Conservation (phyloP, 2,329 filamentous ascomycete species). For the Teratosphaeria nubilosa region DNA sequence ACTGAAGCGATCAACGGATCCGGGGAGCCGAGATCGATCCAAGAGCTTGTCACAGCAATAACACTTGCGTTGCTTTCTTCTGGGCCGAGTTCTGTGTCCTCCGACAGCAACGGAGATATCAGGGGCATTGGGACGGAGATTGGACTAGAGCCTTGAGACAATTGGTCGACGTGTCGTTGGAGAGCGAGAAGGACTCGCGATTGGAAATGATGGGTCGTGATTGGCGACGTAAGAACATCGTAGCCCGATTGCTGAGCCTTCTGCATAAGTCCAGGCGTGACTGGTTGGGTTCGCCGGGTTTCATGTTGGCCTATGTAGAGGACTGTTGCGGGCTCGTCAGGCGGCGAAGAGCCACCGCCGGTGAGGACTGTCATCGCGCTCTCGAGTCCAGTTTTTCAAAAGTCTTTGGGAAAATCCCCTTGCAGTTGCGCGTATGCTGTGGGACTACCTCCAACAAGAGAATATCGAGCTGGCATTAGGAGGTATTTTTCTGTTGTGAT, state of each 20-base stretch:
- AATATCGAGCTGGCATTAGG: no score
- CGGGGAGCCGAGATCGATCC: conserved; percentile 80
- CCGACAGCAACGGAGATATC: conserved; percentile 58
- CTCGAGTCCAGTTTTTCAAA: background rate
- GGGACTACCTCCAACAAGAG: no score
- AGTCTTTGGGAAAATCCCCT: background rate
- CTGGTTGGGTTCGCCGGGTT: conserved; percentile 38
- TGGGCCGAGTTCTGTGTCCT: conserved; percentile 67
- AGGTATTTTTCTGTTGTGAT: background rate
- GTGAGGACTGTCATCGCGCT: background rate
- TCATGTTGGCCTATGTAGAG: conserved; percentile 72
- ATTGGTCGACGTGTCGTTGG: conserved; percentile 43
- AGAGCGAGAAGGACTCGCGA: conserved; percentile 56
- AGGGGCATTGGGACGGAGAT: conserved; percentile 34
- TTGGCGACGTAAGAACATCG: conserved; percentile 66
- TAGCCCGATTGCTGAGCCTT: conserved; percentile 56
- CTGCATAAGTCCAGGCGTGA: conserved; percentile 50
- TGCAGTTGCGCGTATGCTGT: background rate
- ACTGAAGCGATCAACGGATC: conserved; percentile 77
- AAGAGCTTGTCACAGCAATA: conserved; percentile 72
- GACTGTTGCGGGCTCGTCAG: conserved; percentile 31
- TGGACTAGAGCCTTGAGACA: conserved; percentile 31
- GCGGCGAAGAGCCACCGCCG: background rate
- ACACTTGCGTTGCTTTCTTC: conserved; percentile 58
- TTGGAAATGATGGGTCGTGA: conserved; percentile 66